These are phyloP conservation scores for Paxillus rubicundulus DNA, from an alignment of 768 basidiomycete genomes.

Conservation along the genomic window DNA sequence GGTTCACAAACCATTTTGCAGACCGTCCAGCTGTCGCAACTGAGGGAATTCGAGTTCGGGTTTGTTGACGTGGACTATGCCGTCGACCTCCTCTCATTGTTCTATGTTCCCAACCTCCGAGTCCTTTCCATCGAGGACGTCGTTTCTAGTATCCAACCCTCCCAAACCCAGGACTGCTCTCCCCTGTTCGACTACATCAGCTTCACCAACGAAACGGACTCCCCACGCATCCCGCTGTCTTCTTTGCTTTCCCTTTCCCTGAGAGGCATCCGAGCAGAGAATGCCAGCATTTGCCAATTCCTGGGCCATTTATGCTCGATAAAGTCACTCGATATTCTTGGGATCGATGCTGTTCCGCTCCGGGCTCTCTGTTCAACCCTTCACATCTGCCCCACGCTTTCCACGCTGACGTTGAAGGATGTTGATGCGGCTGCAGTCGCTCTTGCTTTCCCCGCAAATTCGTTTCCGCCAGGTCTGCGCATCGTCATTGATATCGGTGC, in stretches of 20 bases:
- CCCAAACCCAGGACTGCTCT: conserved; percentile 35
- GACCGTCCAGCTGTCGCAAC: conserved; percentile 26
- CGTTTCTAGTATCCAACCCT: conserved; percentile 35
- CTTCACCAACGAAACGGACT: background rate
- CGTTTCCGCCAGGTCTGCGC: conserved; percentile 9
- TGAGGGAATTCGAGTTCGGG: conserved; percentile 40
- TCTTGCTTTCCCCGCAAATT: conserved; percentile 1
- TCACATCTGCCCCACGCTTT: conserved; percentile 2
- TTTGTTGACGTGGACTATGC: conserved; percentile 43
- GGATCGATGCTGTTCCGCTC: conserved; percentile 2
- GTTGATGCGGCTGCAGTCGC: background rate
- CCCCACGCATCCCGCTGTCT: conserved; percentile 1
- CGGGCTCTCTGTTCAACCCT: conserved; percentile 6
- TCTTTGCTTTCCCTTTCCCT: conserved; percentile 10
- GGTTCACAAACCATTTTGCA: background rate
- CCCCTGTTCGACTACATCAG: conserved; percentile 37
- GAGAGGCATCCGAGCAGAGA: conserved; percentile 6
- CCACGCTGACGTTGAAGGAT: conserved; percentile 13
- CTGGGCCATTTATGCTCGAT: conserved; percentile 2
- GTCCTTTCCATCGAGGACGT: conserved; percentile 48
- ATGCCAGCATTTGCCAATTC: conserved; percentile 2
- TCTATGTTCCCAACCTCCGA: conserved; percentile 38
- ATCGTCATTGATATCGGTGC: conserved; percentile 13
- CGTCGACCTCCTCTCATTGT: conserved; percentile 36
- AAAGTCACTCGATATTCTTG: conserved; percentile 9